Evolutionary conservation across 1,139 yeast genomes (phyloP), one percentile per base, ranked within the genome.

Genomic region (Yamadazyma siamensis): DNA sequence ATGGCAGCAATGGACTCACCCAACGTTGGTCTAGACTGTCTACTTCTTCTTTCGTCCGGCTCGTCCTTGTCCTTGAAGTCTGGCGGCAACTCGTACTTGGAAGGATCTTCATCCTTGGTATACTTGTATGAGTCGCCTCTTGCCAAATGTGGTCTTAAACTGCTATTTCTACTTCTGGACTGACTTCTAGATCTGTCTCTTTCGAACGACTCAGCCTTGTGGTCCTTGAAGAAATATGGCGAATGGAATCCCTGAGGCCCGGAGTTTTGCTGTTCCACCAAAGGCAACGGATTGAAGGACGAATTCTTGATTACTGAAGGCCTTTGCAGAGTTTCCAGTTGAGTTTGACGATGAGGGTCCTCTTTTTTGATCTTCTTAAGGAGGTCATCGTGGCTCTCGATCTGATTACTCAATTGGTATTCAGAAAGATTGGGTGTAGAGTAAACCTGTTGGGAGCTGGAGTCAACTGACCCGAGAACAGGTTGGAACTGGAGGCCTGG

Each of bases 111-210:
- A 15, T 42, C 48, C 32, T 60, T 62, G 21, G 68, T 61, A 46
- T 68, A 70, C 46, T 75, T 77, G 49, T 77, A 77, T 2, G 82
- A 74, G 43, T 77, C 84, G 27, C 85, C 85, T 39, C 80, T 65
- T 6, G 84, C 84, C 48, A 78, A 63, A 50, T 77, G 82, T 3
- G 83, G 80, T 42, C 54, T 62, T 11, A 47, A 39, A 19, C 24
- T 20, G 4, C 58, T 48, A 4, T 66, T 47, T 21, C 63, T 49
- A 3, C 70, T 56, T 32, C 59, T 45, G 4, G 59, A 55, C 26
- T 50, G 33, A 6, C 61, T 50, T 33, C 59, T 46, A 5, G 41
- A 52, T 23, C 47, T 34, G 28, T 48, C 47, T 26, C 52, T 47
- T 29, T 49, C 49, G 26, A 52, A 47, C n/a, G 58, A 53, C 23